A percentile compares a stretch with the other conserved stretches of the same genome.
phyloP scores from a whole-genome alignment of 129 eudicot genomes.

The Smallanthus sonchifolius region DNA sequence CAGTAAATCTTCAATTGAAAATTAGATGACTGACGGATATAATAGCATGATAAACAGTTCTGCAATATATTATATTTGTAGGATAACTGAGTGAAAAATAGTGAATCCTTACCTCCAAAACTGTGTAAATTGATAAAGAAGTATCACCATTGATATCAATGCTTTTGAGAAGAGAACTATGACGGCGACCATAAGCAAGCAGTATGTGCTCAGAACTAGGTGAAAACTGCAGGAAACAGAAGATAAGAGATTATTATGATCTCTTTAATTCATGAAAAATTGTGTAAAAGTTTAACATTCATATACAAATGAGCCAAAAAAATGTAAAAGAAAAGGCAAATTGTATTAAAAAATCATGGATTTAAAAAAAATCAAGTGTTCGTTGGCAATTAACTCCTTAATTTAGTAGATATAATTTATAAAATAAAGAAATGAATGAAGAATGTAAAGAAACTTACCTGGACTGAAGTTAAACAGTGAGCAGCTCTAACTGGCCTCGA shows the following conservation, averaged over 20 bases:
- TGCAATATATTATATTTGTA: background rate
- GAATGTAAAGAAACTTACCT: constrained; percentile 34
- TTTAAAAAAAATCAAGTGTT: background rate
- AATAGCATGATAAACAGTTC: background rate
- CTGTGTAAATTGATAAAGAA: constrained; percentile 58
- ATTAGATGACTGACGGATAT: background rate
- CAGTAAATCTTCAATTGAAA: background rate
- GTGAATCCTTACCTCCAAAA: constrained; percentile 48
- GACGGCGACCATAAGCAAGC: constrained; percentile 77
- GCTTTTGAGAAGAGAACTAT: constrained; percentile 68
- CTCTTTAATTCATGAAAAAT: background rate
- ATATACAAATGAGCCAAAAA: background rate
- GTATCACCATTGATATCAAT: constrained; percentile 52
- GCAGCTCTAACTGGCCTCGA: constrained; percentile 73
- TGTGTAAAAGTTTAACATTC: background rate
- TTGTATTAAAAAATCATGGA: background rate
- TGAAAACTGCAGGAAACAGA: constrained; percentile 49
- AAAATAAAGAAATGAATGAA: background rate
- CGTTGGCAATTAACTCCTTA: background rate
- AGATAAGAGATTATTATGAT: background rate
- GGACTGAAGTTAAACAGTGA: constrained; percentile 72
- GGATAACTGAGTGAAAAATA: background rate
- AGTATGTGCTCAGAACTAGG: constrained; percentile 70
- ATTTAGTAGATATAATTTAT: background rate
- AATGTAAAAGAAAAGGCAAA: background rate